Conservation (phyloP, 306 rosid genomes). For the Cicer pinnatifidum region DNA sequence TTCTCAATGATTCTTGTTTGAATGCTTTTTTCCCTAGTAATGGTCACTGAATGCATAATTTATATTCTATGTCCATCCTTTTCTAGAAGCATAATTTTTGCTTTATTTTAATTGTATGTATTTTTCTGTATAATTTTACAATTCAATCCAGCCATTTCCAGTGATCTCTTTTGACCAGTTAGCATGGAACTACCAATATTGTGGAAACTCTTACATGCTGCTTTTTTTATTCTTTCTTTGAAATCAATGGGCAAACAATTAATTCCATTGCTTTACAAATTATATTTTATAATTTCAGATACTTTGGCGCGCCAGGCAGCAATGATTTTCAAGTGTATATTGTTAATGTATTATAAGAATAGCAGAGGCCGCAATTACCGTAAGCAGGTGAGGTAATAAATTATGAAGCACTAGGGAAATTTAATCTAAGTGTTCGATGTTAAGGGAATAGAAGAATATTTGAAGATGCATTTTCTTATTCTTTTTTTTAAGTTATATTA, state of each 20-base stretch:
- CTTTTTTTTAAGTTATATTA: conserved; percentile 21
- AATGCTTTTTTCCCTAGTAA: neutral
- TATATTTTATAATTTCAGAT: conserved; percentile 63
- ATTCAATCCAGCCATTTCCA: conserved; percentile 11
- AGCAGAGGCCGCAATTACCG: conserved; percentile 90
- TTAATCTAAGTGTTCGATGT: conserved; percentile 10
- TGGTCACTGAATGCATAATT: neutral
- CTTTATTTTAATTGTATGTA: neutral
- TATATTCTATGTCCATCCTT: conserved; percentile 20
- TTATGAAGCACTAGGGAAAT: conserved; percentile 25
- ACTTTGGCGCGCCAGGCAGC: conserved; percentile 92
- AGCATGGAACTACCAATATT: neutral
- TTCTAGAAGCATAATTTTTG: conserved; percentile 7
- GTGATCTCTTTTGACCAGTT: neutral
- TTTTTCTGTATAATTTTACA: neutral
- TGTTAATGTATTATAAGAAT: conserved; percentile 88
- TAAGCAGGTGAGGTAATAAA: conserved; percentile 75
- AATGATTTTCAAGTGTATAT: conserved; percentile 77
- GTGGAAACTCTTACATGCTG: conserved; percentile 8
- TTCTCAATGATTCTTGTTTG: conserved; percentile 1
- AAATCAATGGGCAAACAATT: neutral
- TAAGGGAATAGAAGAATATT: conserved; percentile 26
- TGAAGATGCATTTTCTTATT: conserved; percentile 27
- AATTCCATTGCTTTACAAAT: conserved; percentile 32
- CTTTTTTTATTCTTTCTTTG: conserved; percentile 31